phyloP scores from a whole-genome alignment of 2,329 filamentous ascomycete genomes.

The Ophiostoma pallidulum region DNA sequence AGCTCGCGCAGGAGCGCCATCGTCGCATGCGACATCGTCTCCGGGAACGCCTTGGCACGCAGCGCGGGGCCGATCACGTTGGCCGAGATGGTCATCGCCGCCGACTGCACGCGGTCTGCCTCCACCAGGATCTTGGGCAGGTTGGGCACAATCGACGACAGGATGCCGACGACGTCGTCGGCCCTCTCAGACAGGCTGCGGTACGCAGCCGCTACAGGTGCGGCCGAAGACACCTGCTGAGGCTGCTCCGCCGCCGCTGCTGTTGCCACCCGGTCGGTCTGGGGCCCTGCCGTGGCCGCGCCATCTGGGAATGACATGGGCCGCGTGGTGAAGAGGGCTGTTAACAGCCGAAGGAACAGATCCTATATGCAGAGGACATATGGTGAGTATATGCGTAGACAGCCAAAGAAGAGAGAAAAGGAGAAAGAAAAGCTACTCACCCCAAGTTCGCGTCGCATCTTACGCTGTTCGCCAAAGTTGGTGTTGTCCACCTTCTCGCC shows the following conservation, averaged over 20 bases:
- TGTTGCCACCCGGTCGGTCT: conserved; percentile 28
- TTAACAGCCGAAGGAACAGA: conserved; percentile 75
- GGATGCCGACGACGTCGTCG: conserved; percentile 70
- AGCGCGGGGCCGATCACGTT: conserved; percentile 76
- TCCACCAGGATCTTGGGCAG: conserved; percentile 78
- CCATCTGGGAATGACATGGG: conserved; percentile 62
- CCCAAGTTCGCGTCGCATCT: conserved; percentile 82
- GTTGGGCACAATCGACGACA: conserved; percentile 69
- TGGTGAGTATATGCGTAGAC: not conserved
- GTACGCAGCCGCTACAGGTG: not conserved
- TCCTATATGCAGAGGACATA: conserved; percentile 68
- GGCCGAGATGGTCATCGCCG: conserved; percentile 70
- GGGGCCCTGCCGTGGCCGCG: conserved; percentile 19
- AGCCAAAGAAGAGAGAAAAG: not conserved
- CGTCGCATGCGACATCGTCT: conserved; percentile 64
- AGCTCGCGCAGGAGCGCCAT: conserved; percentile 69
- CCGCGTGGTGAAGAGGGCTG: conserved; percentile 87
- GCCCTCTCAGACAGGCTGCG: conserved; percentile 39
- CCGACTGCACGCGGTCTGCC: conserved; percentile 69
- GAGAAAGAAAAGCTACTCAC: conserved; percentile 41
- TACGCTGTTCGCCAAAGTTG: conserved; percentile 87
- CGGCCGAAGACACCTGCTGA: not conserved
- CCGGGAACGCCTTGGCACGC: conserved; percentile 76
- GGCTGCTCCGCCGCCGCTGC: conserved; percentile 20
- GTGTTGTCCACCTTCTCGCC: conserved; percentile 97